Evolutionary conservation across 2,329 filamentous ascomycete genomes (phyloP).

Genomic region (Hymenotorrendiella dingleyae): DNA sequence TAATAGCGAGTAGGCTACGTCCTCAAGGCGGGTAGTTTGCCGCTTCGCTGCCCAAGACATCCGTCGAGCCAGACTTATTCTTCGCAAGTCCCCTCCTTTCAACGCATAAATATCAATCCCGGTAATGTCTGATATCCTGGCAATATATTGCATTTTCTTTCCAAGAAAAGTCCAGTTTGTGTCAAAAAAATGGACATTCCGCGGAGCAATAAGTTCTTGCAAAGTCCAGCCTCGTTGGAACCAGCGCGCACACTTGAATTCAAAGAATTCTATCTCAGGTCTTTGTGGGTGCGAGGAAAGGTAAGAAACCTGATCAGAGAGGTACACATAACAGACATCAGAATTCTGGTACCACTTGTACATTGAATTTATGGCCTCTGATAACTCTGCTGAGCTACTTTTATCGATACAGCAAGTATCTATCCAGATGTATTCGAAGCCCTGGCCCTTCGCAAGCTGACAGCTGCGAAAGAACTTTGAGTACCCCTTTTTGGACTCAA

Average conservation of each 20-base stretch:
- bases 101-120: background rate
- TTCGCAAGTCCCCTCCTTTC: background rate
- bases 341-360: constrained; percentile 5
- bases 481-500: background rate
- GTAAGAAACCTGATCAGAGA: too few relatives aligned
- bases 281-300: background rate
- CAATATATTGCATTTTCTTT: background rate
- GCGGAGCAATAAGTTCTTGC: constrained; percentile 12
- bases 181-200: constrained; percentile 5
- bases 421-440: constrained; percentile 5
- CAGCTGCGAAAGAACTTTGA: background rate
- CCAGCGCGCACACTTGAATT: too few relatives aligned
- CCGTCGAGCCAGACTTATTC: background rate
- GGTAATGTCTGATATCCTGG: background rate
- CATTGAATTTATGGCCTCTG: constrained; percentile 7
- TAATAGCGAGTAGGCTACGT: background rate
- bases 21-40: background rate
- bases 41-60: background rate
- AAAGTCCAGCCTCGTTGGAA: background rate
- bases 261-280: too few relatives aligned
- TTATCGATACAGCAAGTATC: constrained; percentile 13
- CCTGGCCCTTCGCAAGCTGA: background rate
- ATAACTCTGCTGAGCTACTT: background rate
- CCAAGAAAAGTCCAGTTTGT: constrained; percentile 4
- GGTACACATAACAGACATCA: constrained; percentile 3